phyloP scores from a whole-genome alignment of 129 eudicot genomes.

The Mikania micrantha region DNA sequence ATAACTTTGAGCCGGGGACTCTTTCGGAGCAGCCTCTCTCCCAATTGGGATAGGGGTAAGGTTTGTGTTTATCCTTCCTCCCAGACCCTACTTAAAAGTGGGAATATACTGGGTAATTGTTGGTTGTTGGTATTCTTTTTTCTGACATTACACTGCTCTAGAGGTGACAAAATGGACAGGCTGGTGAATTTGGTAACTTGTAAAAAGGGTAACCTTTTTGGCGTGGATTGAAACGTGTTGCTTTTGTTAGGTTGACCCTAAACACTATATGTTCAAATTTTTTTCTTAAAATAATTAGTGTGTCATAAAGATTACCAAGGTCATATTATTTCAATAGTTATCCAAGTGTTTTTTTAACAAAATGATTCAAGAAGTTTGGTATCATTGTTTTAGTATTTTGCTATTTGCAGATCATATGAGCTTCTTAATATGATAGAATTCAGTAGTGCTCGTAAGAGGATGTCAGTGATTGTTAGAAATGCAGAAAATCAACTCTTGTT shows the following conservation, averaged over 20 bases:
- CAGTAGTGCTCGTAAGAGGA: slow-evolving; percentile 92
- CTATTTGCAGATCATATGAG: slow-evolving; percentile 59
- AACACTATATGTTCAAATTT: background rate
- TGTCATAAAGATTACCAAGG: background rate
- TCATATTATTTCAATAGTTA: background rate
- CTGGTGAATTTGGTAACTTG: background rate
- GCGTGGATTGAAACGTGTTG: background rate
- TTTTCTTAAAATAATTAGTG: background rate
- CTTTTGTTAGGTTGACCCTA: background rate
- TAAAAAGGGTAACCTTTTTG: background rate
- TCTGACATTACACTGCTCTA: background rate
- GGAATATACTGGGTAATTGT: too few species aligned
- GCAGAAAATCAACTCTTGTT: slow-evolving; percentile 69
- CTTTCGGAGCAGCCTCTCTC: too few species aligned
- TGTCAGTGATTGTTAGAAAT: slow-evolving; percentile 81
- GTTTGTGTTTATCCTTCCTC: too few species aligned
- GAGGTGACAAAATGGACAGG: background rate
- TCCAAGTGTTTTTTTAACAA: background rate
- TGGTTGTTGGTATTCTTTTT: too few species aligned
- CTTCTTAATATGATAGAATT: slow-evolving; percentile 93
- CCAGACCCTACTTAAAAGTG: too few species aligned
- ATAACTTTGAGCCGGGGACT: too few species aligned
- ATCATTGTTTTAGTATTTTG: background rate
- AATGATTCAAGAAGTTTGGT: background rate
- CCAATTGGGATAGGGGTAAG: too few species aligned